phyloP scores from a whole-genome alignment of 257 asterid genomes.

The Nicotiana obtusifolia region DNA sequence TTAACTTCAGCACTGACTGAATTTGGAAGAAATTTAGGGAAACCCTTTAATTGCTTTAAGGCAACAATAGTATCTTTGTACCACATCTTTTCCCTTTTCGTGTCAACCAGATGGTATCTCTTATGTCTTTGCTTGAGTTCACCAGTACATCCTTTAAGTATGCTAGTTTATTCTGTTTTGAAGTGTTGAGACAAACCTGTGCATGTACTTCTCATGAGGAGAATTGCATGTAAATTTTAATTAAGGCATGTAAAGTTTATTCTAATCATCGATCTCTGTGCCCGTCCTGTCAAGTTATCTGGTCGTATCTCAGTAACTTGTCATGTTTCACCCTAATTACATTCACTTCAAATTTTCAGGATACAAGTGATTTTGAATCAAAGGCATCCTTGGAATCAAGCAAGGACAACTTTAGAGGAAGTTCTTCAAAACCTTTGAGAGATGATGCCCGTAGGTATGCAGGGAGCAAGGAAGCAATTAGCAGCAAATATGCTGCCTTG shows the following conservation, averaged over 20 bases:
- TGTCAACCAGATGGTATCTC: not conserved
- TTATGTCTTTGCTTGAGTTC: not conserved
- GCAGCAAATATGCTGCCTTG: conserved; percentile 74
- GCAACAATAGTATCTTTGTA: not conserved
- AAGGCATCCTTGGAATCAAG: conserved; percentile 32
- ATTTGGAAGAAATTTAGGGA: not conserved
- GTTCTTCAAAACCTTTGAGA: conserved; percentile 62
- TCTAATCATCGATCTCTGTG: not conserved
- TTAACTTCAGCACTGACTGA: not conserved
- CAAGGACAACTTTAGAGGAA: conserved; percentile 53
- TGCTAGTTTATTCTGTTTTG: not conserved
- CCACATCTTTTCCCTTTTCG: not conserved
- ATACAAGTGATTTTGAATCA: conserved; percentile 40
- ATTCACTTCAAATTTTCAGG: conserved; percentile 31
- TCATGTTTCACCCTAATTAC: conserved; percentile 4
- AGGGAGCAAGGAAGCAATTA: conserved; percentile 77
- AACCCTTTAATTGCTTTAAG: not conserved
- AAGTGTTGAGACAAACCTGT: not conserved
- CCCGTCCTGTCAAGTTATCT: conserved; percentile 2
- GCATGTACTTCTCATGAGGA: not conserved
- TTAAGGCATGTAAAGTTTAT: not conserved
- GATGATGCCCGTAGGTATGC: conserved; percentile 49
- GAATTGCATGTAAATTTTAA: not conserved
- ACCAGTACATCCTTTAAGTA: not conserved
- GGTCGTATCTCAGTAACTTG: not conserved